A percentile compares a stretch with the other conserved stretches of the same genome.
Conservation (phyloP, 257 asterid genomes). For the Primulina eburnea region DNA sequence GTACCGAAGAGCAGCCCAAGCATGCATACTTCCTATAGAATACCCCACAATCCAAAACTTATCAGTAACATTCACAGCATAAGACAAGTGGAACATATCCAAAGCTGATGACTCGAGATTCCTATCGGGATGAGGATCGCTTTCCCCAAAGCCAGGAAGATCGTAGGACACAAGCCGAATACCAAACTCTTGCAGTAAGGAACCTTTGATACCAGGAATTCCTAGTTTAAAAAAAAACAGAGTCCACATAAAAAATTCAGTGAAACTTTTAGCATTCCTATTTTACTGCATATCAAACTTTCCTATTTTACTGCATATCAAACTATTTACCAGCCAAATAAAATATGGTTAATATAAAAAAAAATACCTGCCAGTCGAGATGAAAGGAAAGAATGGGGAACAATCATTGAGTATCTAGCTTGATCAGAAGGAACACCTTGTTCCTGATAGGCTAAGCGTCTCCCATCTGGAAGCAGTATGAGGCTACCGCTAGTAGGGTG, state of each 20-base stretch:
- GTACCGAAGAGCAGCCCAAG: conserved; percentile 91
- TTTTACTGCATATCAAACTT: neutral
- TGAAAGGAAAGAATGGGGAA: conserved; percentile 81
- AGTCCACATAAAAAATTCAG: neutral
- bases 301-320: conserved; percentile 1
- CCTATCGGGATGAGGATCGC: conserved; percentile 87
- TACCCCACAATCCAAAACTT: conserved; percentile 88
- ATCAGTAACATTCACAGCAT: conserved; percentile 66
- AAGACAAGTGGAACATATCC: conserved; percentile 83
- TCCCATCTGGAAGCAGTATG: conserved; percentile 85
- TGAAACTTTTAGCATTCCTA: conserved; percentile 10
- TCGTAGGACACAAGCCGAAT: conserved; percentile 77
- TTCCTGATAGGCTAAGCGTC: conserved; percentile 79
- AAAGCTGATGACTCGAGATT: conserved; percentile 86
- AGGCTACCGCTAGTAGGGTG: conserved; percentile 79
- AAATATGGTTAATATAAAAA: neutral
- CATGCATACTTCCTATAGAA: conserved; percentile 77
- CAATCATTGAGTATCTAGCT: conserved; percentile 74
- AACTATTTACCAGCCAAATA: neutral
- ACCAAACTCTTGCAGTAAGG: conserved; percentile 76
- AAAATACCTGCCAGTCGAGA: conserved; percentile 86
- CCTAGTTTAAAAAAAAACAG: conserved; percentile 43
- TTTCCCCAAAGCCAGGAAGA: conserved; percentile 96
- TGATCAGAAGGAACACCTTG: conserved; percentile 74
- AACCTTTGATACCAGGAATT: conserved; percentile 68